phyloP scores from a whole-genome alignment of 2,329 filamentous ascomycete species.

The Botryotinia convoluta region DNA sequence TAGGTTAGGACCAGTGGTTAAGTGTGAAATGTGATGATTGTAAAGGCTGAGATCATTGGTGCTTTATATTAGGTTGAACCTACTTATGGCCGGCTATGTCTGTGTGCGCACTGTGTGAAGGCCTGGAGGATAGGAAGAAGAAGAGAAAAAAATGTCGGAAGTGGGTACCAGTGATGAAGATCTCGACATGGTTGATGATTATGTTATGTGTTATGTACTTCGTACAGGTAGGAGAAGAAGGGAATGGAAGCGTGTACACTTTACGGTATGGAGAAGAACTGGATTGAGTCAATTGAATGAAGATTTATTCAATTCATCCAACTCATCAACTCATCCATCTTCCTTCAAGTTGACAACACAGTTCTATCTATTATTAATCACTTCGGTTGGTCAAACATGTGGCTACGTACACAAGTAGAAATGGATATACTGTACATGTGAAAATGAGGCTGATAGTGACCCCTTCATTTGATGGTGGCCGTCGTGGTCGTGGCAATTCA shows the following conservation, averaged over 20 bases:
- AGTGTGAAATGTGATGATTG: not conserved
- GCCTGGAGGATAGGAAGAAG: not conserved
- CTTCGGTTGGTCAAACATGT: conserved; percentile 2
- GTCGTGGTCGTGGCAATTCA: conserved; percentile 9
- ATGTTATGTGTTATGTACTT: not conserved
- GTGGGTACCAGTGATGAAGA: conserved; percentile 7
- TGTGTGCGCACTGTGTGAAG: not conserved
- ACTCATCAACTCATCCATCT: not conserved
- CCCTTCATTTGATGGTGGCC: conserved; percentile 3
- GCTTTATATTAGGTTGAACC: conserved; percentile 11
- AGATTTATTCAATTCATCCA: not conserved
- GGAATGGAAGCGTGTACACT: not conserved
- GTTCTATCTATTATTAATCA: conserved; percentile 4
- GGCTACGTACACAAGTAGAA: not conserved
- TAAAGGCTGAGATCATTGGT: conserved; percentile 7
- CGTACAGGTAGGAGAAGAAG: not conserved
- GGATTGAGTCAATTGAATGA: not conserved
- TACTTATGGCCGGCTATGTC: not conserved
- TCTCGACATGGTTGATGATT: conserved; percentile 1
- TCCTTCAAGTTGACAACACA: conserved; percentile 6
- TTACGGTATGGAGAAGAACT: not conserved
- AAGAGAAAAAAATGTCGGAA: not conserved
- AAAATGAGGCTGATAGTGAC: not conserved
- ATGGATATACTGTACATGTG: not conserved
- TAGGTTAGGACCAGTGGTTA: not conserved